Conservation (phyloP, 805 yeast genomes). For the Metschnikowia hibisci region DNA sequence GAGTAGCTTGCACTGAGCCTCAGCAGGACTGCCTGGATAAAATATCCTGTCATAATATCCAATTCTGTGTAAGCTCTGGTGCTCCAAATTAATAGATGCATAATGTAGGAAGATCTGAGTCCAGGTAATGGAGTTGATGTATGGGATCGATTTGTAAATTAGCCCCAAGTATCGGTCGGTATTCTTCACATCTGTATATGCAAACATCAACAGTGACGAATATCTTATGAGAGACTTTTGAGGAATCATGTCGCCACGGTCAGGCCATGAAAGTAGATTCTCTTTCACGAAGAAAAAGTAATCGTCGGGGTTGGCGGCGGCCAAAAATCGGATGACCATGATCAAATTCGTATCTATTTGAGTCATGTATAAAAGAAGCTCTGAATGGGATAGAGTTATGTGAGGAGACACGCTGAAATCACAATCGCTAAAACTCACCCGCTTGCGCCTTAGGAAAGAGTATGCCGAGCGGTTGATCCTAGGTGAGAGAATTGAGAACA, state of each 20-base stretch:
- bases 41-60: slow-evolving; percentile 28
- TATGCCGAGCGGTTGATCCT: slow-evolving; percentile 27
- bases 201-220: slow-evolving; percentile 31
- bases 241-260: slow-evolving; percentile 27
- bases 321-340: slow-evolving; percentile 30
- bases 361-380: slow-evolving; percentile 14
- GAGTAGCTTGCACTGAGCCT: slow-evolving; percentile 23
- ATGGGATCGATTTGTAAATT: slow-evolving; percentile 23
- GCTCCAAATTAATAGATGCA: slow-evolving; percentile 28
- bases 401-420: slow-evolving; percentile 7
- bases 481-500: slow-evolving; percentile 29
- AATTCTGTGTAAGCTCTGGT: slow-evolving; percentile 36
- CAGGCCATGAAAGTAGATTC: slow-evolving; percentile 25
- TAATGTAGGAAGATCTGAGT: slow-evolving; percentile 33
- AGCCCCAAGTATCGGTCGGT: slow-evolving; percentile 22
- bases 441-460: slow-evolving; percentile 21
- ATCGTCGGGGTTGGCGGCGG: slow-evolving; percentile 33
- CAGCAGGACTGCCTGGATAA: slow-evolving; percentile 22
- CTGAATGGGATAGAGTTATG: slow-evolving; percentile 3
- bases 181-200: slow-evolving; percentile 27
- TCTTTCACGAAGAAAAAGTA: slow-evolving; percentile 26
- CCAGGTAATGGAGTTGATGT: slow-evolving; percentile 33
- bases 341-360: slow-evolving; percentile 35
- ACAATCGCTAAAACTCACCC: slow-evolving; percentile 1
- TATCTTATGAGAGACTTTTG: slow-evolving; percentile 26